Evolutionary conservation across 1,284 basidiomycete genomes (phyloP).

Genomic region (Binderoboletus segoi): DNA sequence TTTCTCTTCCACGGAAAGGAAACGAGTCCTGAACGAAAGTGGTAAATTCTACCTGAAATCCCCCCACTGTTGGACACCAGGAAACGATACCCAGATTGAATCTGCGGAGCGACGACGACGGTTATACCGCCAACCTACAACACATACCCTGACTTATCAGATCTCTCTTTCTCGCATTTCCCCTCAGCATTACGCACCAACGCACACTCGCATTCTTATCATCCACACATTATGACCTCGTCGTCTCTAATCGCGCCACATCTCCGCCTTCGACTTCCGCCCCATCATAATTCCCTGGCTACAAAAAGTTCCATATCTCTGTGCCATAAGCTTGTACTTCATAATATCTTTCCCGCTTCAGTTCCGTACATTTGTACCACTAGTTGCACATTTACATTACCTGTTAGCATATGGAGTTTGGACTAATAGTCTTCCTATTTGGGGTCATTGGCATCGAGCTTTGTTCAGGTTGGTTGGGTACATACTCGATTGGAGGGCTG

Average conservation of each 20-base stretch:
- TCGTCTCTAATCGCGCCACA: slow-evolving; percentile 37
- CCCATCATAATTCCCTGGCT: slow-evolving; percentile 17
- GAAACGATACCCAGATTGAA: slow-evolving; percentile 33
- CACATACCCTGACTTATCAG: slow-evolving; percentile 41
- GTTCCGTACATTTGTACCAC: slow-evolving; percentile 37
- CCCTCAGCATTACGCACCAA: slow-evolving; percentile 23
- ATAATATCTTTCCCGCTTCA: slow-evolving; percentile 32
- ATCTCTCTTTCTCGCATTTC: slow-evolving; percentile 24
- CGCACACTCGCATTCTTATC: slow-evolving; percentile 30
- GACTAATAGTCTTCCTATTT: slow-evolving; percentile 34
- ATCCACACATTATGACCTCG: slow-evolving; percentile 31
- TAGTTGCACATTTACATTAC: slow-evolving; percentile 40
- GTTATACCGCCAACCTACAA: slow-evolving; percentile 37
- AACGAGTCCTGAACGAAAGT: slow-evolving; percentile 29
- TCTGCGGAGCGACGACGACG: slow-evolving; percentile 31
- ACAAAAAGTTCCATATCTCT: slow-evolving; percentile 24
- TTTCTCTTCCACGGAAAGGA: slow-evolving; percentile 50
- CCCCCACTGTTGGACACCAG: slow-evolving; percentile 16
- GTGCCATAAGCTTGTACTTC: slow-evolving; percentile 39
- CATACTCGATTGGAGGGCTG: slow-evolving; percentile 34
- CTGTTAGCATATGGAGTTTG: slow-evolving; percentile 35
- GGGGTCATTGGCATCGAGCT: slow-evolving; percentile 32
- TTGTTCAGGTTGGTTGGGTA: slow-evolving; percentile 31
- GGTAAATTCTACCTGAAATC: slow-evolving; percentile 23
- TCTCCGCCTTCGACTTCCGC: slow-evolving; percentile 19